phyloP scores from a whole-genome alignment of 2,329 filamentous ascomycete species.

The Teratosphaeria destructans region DNA sequence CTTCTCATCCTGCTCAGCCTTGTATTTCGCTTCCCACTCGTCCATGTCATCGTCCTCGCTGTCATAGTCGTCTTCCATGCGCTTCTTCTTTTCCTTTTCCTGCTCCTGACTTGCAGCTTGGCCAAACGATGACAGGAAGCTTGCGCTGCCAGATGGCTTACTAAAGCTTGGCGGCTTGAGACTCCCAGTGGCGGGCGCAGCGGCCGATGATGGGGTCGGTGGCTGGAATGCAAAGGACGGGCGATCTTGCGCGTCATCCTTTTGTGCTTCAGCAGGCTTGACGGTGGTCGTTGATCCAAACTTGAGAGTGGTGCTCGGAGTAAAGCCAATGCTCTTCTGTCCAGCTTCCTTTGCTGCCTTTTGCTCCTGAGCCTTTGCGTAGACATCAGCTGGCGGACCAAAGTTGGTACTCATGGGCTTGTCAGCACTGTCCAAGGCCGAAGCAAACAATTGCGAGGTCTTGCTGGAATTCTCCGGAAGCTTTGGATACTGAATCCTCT shows the following conservation, averaged over 20 bases:
- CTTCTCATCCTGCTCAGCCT: conserved; percentile 37
- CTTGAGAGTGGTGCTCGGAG: conserved; percentile 2
- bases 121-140: conserved; percentile 36
- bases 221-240: conserved; percentile 7
- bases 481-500: conserved; percentile 19
- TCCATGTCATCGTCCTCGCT: conserved; percentile 43
- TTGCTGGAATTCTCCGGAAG: conserved; percentile 21
- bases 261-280: conserved; percentile 2
- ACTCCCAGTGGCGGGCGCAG: conserved; percentile 1
- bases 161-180: conserved; percentile 7
- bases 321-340: conserved; percentile 3
- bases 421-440: conserved; percentile 17
- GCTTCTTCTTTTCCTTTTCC: conserved; percentile 36
- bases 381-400: conserved; percentile 4
- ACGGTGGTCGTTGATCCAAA: conserved; percentile 3
- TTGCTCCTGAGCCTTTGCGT: conserved; percentile 4
- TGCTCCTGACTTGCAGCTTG: conserved; percentile 29
- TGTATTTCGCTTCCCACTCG: conserved; percentile 38
- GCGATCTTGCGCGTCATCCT: neutral
- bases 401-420: conserved; percentile 2
- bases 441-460: conserved; percentile 22
- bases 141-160: conserved; percentile 14
- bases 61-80: conserved; percentile 42
- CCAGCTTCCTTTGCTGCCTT: conserved; percentile 6
- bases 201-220: neutral